phyloP scores from a whole-genome alignment of 176 grass and related monocot species.

The Bonia amplexicaulis region DNA sequence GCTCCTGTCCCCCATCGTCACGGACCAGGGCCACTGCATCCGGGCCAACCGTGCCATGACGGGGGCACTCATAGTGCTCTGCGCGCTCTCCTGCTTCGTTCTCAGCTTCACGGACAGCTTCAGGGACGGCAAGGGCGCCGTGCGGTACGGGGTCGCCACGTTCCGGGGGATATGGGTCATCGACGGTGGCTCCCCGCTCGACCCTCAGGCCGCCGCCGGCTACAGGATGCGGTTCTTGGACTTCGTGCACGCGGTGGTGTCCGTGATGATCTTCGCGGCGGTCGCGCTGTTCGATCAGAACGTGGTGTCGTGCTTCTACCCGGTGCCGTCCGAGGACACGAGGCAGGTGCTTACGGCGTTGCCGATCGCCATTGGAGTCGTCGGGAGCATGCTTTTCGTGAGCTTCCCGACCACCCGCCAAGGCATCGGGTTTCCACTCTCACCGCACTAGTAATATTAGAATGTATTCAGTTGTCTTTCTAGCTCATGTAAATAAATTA shows the following conservation, averaged over 20 bases:
- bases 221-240: conserved; percentile 61
- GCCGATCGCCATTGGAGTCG: conserved; percentile 64
- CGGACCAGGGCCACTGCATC: conserved; percentile 50
- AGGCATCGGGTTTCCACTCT: conserved; percentile 80
- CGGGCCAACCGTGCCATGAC: conserved; percentile 45
- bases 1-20: conserved; percentile 62
- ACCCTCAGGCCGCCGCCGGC: neutral
- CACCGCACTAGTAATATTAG: conserved; percentile 17
- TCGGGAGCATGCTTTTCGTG: conserved; percentile 74
- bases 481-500: neutral
- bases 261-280: conserved; percentile 64
- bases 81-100: conserved; percentile 72
- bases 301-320: conserved; percentile 72
- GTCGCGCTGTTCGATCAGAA: conserved; percentile 82
- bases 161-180: conserved; percentile 59
- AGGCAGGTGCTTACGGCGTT: conserved; percentile 59
- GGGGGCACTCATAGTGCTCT: conserved; percentile 49
- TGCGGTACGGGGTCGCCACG: conserved; percentile 74
- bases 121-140: conserved; percentile 40
- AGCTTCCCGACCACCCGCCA: conserved; percentile 72
- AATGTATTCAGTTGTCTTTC: neutral
- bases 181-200: conserved; percentile 50
- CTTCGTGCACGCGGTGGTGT: conserved; percentile 54
- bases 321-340: conserved; percentile 55
- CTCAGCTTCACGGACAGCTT: conserved; percentile 93